Conservation (phyloP, 805 yeast genomes). For the Candida endomychidarum region DNA sequence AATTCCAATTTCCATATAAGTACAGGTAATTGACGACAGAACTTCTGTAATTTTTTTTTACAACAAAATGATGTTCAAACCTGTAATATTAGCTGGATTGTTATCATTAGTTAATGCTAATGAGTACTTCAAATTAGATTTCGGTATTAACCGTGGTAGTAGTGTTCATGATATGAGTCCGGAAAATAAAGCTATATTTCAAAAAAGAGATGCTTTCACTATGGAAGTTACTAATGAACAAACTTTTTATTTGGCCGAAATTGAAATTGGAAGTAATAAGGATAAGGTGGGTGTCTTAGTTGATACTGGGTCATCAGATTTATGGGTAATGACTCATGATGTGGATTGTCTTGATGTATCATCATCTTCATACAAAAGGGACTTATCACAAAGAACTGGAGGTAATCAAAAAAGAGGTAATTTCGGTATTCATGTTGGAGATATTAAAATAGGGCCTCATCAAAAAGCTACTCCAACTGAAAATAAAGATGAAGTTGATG, state of each 20-base stretch:
- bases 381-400: no score
- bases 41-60: no score
- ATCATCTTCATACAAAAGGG: not conserved
- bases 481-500: not conserved
- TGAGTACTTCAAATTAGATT: slow-evolving; percentile 12
- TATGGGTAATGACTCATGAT: slow-evolving; percentile 41
- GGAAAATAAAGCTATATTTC: slow-evolving; percentile 8
- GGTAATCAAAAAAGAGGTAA: slow-evolving; percentile 8
- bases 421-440: slow-evolving; percentile 15
- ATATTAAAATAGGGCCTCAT: not conserved
- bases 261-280: slow-evolving; percentile 30
- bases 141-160: slow-evolving; percentile 16
- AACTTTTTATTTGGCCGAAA: slow-evolving; percentile 29
- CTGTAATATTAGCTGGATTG: not conserved
- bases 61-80: not conserved
- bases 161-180: slow-evolving; percentile 11
- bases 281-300: slow-evolving; percentile 32
- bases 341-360: slow-evolving; percentile 19
- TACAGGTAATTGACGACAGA: no score
- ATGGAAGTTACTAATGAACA: slow-evolving; percentile 21
- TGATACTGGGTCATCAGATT: slow-evolving; percentile 45
- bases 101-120: not conserved
- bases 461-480: not conserved
- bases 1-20: no score
- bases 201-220: slow-evolving; percentile 14